phyloP scores from a whole-genome alignment of 768 basidiomycete genomes.

The Boletus pseudopeckii region DNA sequence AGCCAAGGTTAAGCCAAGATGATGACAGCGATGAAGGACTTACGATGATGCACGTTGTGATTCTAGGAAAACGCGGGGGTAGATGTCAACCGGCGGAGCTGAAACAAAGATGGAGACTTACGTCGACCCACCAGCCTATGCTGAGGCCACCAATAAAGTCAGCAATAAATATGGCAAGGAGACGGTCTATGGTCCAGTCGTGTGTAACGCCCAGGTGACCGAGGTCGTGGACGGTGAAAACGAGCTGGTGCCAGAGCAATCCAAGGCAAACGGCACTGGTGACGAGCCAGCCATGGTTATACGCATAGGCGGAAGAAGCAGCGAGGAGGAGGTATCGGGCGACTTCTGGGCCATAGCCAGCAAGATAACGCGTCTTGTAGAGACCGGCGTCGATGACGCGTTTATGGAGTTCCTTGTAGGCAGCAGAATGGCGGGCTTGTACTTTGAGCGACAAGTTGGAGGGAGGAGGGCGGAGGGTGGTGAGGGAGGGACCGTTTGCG shows the following conservation, averaged over 20 bases:
- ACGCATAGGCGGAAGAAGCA: slow-evolving; percentile 54
- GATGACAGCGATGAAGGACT: slow-evolving; percentile 35
- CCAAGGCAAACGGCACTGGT: slow-evolving; percentile 81
- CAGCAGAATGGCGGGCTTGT: slow-evolving; percentile 66
- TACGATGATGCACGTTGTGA: slow-evolving; percentile 95
- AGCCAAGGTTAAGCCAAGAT: slow-evolving; percentile 2
- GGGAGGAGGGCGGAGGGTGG: slow-evolving; percentile 50
- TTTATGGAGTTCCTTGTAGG: slow-evolving; percentile 77
- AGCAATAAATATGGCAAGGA: slow-evolving; percentile 76
- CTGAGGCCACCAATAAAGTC: slow-evolving; percentile 91
- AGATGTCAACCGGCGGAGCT: slow-evolving; percentile 3
- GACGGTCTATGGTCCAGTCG: slow-evolving; percentile 74
- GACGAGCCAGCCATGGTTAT: slow-evolving; percentile 61
- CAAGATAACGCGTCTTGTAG: slow-evolving; percentile 77
- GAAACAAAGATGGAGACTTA: slow-evolving; percentile 43
- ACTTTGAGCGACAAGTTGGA: slow-evolving; percentile 50
- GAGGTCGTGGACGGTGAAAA: slow-evolving; percentile 90
- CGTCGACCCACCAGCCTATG: slow-evolving; percentile 97
- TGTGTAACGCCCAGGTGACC: slow-evolving; percentile 95
- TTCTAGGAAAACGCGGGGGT: slow-evolving; percentile 45
- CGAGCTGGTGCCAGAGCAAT: slow-evolving; percentile 91
- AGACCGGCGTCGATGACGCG: slow-evolving; percentile 76
- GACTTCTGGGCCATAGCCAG: slow-evolving; percentile 88
- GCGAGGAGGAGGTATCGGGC: slow-evolving; percentile 73
- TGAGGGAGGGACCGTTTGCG: slow-evolving; percentile 39